Base-by-base conservation (phyloP, 2,329 filamentous ascomycete species). In the Ophiostoma fasciatum region DNA sequence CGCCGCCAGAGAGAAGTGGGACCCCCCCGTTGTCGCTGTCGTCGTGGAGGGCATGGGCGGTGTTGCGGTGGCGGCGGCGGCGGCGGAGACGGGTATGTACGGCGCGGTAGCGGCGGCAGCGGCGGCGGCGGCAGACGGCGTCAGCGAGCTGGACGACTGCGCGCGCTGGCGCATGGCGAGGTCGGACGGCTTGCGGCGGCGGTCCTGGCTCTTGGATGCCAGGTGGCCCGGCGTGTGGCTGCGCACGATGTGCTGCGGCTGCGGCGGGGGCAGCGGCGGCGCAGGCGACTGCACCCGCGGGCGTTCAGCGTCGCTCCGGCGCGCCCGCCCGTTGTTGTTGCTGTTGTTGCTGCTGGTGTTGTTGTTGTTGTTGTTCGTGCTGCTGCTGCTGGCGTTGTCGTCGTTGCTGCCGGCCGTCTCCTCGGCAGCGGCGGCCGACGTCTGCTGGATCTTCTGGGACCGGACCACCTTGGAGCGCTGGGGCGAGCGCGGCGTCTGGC, bases 211-310 rank as follows among this genome's bases (percentile, higher is more conserved):
- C 56, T 68, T 74, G 45, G 66, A 64, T 11, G 73, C 57, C 28
- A 76, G 61, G 47, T 75, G 71, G 39, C 72, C 71, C 1, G 72
- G 72, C 2, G 72, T 77, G 50, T 77, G 72, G 49, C 65, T 74
- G 45, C 72, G 64, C 20, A 62, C 58, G 30, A 68, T 50, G 32
- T 62, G 55, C 42, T 53, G 36, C 15, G 33, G 20, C 36, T 51
- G 48, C 50, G 55, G 41, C 58, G 56, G 38, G 45, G n/a, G n/a
- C 54, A 39, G 50, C 49, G 39, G 59, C 55, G 37, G 43, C 46
- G 35, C 4, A 5, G 22, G 23, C 6, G 42, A 37, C 10, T 39
- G 43, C 29, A 28, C n/a, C n/a, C 33, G 18, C 44, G 38, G 8
- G 41, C 42, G 20, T 41, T 38, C 4, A 23, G 22, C 22, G 23